These are phyloP conservation scores for Fusarium piperis DNA, from an alignment of 2,329 filamentous ascomycete species.

Conservation along the genomic window DNA sequence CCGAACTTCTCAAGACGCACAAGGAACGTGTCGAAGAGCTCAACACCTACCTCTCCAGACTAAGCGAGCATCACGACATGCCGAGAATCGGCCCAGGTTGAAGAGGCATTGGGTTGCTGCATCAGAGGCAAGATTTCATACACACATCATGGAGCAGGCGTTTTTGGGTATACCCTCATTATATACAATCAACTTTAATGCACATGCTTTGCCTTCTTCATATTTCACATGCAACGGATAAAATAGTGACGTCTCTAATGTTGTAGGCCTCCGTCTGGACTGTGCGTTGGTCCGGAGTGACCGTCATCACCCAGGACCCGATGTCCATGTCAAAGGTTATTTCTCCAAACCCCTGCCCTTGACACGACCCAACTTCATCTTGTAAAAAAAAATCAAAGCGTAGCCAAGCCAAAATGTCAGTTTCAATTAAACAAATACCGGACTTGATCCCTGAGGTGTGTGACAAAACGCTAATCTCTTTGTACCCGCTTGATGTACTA, in stretches of 20 bases:
- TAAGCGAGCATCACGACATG: constrained; percentile 99
- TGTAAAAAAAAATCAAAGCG: background rate
- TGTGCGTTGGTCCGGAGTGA: background rate
- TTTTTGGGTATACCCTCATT: constrained; percentile 40
- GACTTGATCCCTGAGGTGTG: too few relatives aligned
- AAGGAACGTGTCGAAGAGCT: constrained; percentile 96
- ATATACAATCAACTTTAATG: background rate
- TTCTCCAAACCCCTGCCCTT: background rate
- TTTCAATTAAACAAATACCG: background rate
- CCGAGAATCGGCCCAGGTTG: constrained; percentile 71
- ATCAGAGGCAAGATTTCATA: background rate
- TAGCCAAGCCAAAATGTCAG: background rate
- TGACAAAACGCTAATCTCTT: constrained; percentile 11
- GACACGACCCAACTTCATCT: background rate
- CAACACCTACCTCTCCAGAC: constrained; percentile 88
- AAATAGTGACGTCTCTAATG: background rate
- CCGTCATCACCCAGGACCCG: background rate
- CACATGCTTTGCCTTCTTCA: background rate
- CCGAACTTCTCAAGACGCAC: constrained; percentile 93
- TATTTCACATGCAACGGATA: background rate
- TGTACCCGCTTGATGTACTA: constrained; percentile 32
- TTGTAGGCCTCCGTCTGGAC: background rate
- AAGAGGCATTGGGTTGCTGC: background rate
- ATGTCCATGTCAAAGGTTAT: background rate
- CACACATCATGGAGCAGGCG: constrained; percentile 31